Evolutionary conservation across 305 asterid species (phyloP), one percentile per base, ranked within the genome.

Genomic region (Andrographis paniculata): DNA sequence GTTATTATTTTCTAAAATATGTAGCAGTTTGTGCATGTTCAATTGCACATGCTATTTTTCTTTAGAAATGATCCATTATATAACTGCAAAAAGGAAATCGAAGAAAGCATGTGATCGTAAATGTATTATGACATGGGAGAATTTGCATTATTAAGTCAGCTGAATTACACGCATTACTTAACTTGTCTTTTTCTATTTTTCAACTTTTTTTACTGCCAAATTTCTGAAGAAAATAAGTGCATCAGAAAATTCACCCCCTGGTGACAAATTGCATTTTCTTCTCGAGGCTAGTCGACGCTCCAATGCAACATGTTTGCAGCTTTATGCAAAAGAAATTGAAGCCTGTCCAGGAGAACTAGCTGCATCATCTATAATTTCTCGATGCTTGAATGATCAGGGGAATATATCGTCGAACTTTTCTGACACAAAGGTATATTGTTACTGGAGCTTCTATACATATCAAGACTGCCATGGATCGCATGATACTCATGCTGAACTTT

Each of bases 221-320:
- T 52, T 71, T 69, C 84, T 82, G 57, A 74, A 71, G 53, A 40
- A 61, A 50, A 56, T 67, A 56, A 63, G 71, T 85, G 77, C 68
- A 66, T 71, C 95, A 83, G 95, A 86, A 75, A 77, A 73, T 71
- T 72, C 82, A 64, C 65, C 86, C 68, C 80, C 68, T 64, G 79
- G 79, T 72, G 94, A 80, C 68, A 56, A 76, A 53, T 76, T 71
- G 71, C 71, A 58, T 72, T 80, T 73, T 73, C 80, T 86, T 71
- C 81, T 80, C 56, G 96, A 86, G 94, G 87, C 96, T 50, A 69
- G 77, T 59, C 89, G 86, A 50, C 96, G 95, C 53, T 86, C 99
- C 56, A 75, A 78, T 67, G 72, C 80, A 38, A 69, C 72, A 36
- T 86, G 94, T 56, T 60, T 83, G 74, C 96, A 80, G 71, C 89